Conservation (phyloP, 352 stramenopile genomes). For the Globisporangium nunn region DNA sequence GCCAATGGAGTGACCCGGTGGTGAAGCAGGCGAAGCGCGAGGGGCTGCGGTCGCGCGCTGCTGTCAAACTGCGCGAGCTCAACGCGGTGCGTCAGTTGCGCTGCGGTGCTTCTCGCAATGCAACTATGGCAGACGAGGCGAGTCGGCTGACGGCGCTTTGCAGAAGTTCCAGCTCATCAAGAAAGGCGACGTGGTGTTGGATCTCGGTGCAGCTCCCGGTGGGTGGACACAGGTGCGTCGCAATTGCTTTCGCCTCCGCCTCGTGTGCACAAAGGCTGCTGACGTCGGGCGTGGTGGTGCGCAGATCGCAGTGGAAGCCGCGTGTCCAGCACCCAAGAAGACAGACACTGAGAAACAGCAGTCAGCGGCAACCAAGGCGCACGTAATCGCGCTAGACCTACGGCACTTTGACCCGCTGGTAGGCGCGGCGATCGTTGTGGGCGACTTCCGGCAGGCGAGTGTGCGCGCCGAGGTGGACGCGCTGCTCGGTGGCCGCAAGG, state of each 20-base stretch:
- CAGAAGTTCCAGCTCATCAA: constrained; percentile 66
- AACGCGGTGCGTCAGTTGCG: constrained; percentile 34
- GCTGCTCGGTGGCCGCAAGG: constrained; percentile 36
- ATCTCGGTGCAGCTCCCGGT: constrained; percentile 77
- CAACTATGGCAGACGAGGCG: too few species aligned
- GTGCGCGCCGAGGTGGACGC: constrained; percentile 52
- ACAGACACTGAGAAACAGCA: constrained; percentile 5
- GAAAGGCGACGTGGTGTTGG: constrained; percentile 63
- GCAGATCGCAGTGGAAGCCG: constrained; percentile 58
- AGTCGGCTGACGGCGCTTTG: neutral
- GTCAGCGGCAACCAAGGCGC: constrained; percentile 15
- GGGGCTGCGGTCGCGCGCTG: constrained; percentile 69
- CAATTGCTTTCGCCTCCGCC: too few species aligned
- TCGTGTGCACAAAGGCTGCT: neutral
- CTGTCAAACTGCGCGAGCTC: constrained; percentile 80
- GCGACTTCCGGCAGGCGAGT: constrained; percentile 65
- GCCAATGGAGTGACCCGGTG: constrained; percentile 78
- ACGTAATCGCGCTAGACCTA: constrained; percentile 75
- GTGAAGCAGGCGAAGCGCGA: constrained; percentile 84
- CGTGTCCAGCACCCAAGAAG: constrained; percentile 12
- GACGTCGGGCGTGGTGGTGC: neutral
- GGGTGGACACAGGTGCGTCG: constrained; percentile 69
- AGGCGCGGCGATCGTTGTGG: constrained; percentile 60
- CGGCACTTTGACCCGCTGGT: constrained; percentile 64
- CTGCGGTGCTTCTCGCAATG: neutral